Base-by-base conservation (phyloP, 371 early-diverging fungal genomes). In the Mucor saturninus region DNA sequence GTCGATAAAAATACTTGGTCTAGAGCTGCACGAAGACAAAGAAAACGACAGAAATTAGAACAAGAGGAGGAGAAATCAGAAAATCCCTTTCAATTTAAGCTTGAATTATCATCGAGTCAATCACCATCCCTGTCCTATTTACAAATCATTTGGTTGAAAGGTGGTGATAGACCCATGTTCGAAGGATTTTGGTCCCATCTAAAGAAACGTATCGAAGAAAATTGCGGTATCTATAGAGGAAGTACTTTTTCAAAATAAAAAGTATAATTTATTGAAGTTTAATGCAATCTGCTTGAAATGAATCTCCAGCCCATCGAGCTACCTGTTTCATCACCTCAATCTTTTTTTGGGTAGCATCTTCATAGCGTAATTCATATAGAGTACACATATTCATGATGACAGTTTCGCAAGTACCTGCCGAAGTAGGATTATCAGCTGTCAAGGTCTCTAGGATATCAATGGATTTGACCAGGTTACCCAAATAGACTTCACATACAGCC, bases 281-380 rank as follows among this genome's bases (percentile, higher is more conserved):
- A n/a, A 82, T 54, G 57, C 83, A 79, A 15, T 75, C 75, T 30
- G 79, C 71, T 51, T 81, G 76, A 56, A 88, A 86, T 11, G 79
- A 82, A 68, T 88, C 88, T 4, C 88, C 88, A 1, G 83, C 82
- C 83, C 83, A 85, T 21, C 81, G 71, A 54, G 83, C 75, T 13
- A 88, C 82, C 40, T 84, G 82, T 11, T 77, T 73, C 75, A 85
- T 68, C 50, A 83, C 59, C 32, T 74, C 72, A 15, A 81, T 71
- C 61, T 88, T 86, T 59, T 74, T 79, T 30, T 71, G 71, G 3
- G 74, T 69, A 2, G 82, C 74, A 42, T 77, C 71, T 46, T 85
- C 88, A 38, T 76, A 79, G 21, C 86, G 67, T 43, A 88, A 71
- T 54, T 86, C 88, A 66, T 79, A 86, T 21, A 88, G 65, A 4